Percentiles rank a stretch among this genome's conserved stretches.
Evolutionary conservation across 2,329 filamentous ascomycete genomes (phyloP).

Genomic region (Ophiostoma ulmi): DNA sequence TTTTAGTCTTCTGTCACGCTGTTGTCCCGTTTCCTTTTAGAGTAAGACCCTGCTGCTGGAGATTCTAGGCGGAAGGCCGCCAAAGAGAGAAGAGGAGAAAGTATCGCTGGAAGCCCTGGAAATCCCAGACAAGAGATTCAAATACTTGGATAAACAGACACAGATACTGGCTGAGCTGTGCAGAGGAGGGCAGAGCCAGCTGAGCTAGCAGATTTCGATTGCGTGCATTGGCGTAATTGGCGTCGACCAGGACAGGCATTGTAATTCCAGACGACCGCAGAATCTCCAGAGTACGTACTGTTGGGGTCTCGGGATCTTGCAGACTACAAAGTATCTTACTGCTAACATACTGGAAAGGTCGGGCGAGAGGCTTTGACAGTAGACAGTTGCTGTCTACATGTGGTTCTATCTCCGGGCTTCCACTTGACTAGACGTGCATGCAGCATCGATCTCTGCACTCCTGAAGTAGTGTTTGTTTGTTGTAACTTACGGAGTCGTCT

Average conservation of each 20-base stretch:
- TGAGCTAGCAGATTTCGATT: not conserved
- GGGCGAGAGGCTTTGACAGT: too few species aligned
- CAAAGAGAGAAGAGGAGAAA: not conserved
- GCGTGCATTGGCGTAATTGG: not conserved
- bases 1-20: not conserved
- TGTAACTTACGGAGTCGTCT: too few species aligned
- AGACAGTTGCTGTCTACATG: too few species aligned
- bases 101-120: too few species aligned
- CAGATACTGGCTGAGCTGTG: too few species aligned
- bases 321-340: too few species aligned
- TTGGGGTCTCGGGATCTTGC: too few species aligned
- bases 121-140: not conserved
- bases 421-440: not conserved
- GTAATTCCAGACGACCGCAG: not conserved
- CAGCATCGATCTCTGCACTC: conserved; percentile 8
- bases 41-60: conserved; percentile 6
- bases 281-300: not conserved
- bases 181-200: not conserved
- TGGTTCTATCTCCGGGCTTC: not conserved
- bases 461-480: not conserved
- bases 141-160: not conserved
- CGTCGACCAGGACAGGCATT: not conserved
- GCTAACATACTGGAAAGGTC: too few species aligned
- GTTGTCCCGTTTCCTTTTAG: not conserved
- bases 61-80: not conserved